Evolutionary conservation across 2,329 filamentous ascomycete genomes (phyloP).

Genomic region (Fusarium albosuccineum): DNA sequence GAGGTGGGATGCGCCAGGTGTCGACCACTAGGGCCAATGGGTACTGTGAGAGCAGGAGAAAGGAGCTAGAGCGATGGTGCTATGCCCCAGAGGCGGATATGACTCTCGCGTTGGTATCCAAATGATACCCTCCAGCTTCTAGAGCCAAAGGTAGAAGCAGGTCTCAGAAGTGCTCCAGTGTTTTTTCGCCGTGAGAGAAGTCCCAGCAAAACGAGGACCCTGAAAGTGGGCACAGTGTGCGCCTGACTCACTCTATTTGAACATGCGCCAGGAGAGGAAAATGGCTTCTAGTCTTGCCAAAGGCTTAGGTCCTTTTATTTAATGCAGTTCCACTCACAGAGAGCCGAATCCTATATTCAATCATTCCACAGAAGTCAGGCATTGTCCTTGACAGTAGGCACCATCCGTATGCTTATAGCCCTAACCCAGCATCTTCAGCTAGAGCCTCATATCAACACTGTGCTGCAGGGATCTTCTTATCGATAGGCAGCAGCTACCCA

Average conservation of each 20-base stretch:
- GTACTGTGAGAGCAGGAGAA: no score
- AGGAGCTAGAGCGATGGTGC: no score
- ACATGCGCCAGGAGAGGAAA: neutral
- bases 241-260: neutral
- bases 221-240: slow-evolving; percentile 40
- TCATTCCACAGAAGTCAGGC: no score
- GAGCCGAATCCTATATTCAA: no score
- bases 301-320: no score
- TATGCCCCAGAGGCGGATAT: neutral
- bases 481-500: slow-evolving; percentile 46
- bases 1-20: slow-evolving; percentile 26
- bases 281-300: no score
- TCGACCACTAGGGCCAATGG: no score
- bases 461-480: slow-evolving; percentile 45
- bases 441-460: slow-evolving; percentile 26
- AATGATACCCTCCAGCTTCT: neutral
- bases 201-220: slow-evolving; percentile 28
- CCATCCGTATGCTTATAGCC: neutral
- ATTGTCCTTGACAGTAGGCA: neutral
- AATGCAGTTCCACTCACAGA: no score
- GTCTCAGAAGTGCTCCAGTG: slow-evolving; percentile 10
- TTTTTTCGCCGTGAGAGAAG: slow-evolving; percentile 12
- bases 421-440: neutral
- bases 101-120: neutral
- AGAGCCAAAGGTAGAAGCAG: slow-evolving; percentile 3